Evolutionary conservation across 768 basidiomycete species (phyloP).

Genomic region (Tricholoma furcatifolium): DNA sequence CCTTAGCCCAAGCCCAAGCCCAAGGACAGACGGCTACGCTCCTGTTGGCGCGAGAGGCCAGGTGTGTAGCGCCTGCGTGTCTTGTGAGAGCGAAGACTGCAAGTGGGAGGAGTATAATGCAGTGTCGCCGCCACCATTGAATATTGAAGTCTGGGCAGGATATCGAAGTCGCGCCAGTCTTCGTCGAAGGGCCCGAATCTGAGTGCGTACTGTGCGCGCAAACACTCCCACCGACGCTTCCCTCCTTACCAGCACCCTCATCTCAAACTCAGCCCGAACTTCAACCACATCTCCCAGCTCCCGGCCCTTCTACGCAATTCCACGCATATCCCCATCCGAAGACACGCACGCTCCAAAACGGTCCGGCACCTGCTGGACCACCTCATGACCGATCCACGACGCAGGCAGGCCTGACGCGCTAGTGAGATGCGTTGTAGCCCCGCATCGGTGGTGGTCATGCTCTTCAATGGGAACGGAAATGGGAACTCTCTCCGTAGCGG

Average conservation of each 20-base stretch:
- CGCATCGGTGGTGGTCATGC: too few relatives aligned
- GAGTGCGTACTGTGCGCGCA: too few relatives aligned
- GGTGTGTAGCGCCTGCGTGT: slow-evolving; percentile 78
- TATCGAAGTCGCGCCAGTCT: slow-evolving; percentile 49
- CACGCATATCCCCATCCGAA: slow-evolving; percentile 63
- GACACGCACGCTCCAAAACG: slow-evolving; percentile 74
- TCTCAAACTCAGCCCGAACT: too few relatives aligned
- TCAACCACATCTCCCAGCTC: too few relatives aligned
- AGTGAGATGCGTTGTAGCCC: slow-evolving; percentile 89
- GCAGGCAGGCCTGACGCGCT: slow-evolving; percentile 64
- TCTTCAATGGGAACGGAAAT: too few relatives aligned
- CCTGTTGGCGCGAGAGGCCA: slow-evolving; percentile 69
- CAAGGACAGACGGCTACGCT: slow-evolving; percentile 85
- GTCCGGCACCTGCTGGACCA: slow-evolving; percentile 71
- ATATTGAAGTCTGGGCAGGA: slow-evolving; percentile 20
- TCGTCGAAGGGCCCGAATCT: slow-evolving; percentile 42
- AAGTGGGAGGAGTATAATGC: slow-evolving; percentile 74
- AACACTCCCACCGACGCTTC: too few relatives aligned
- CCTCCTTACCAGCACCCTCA: too few relatives aligned
- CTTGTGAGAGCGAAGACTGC: slow-evolving; percentile 86
- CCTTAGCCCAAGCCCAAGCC: too few relatives aligned
- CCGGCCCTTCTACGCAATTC: slow-evolving; percentile 46
- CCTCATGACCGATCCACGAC: slow-evolving; percentile 83
- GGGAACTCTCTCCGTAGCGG: too few relatives aligned
- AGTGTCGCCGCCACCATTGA: slow-evolving; percentile 14